Evolutionary conservation across 805 yeast genomes (phyloP).

Genomic region (Schizosaccharomyces octosporus): DNA sequence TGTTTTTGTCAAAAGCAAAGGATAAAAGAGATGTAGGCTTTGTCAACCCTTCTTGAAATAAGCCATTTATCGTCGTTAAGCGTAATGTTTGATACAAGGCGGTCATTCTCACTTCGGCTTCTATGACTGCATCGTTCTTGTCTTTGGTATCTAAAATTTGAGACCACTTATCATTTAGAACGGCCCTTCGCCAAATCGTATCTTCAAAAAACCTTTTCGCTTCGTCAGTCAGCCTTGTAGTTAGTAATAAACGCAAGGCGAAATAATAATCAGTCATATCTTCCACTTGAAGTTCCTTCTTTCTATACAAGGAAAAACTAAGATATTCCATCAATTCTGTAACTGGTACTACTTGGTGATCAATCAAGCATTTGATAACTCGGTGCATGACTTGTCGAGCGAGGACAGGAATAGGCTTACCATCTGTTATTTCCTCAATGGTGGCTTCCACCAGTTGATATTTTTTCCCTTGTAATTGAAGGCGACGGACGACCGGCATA

Average conservation of each 20-base stretch:
- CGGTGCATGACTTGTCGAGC: not conserved
- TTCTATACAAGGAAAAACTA: not conserved
- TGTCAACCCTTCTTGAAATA: not conserved
- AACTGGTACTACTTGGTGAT: not conserved
- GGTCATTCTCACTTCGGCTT: not conserved
- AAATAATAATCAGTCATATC: not conserved
- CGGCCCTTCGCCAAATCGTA: conserved; percentile 1
- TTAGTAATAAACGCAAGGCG: not conserved
- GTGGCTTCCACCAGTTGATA: not conserved
- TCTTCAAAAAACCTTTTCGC: not conserved
- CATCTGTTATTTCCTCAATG: not conserved
- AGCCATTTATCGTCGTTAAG: not conserved
- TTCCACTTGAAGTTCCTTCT: not conserved
- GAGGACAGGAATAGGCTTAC: not conserved
- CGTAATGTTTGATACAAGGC: not conserved
- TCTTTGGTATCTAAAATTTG: not conserved
- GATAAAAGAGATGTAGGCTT: not conserved
- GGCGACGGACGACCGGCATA: not conserved
- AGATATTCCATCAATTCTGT: not conserved
- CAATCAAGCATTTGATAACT: not conserved
- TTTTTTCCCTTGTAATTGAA: not conserved
- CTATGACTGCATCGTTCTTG: not conserved
- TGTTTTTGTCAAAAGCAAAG: not conserved
- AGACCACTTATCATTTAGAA: not conserved
- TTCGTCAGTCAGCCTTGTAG: not conserved